Conservation (phyloP, 331 rosid species). For the Pyracantha coccinea region DNA sequence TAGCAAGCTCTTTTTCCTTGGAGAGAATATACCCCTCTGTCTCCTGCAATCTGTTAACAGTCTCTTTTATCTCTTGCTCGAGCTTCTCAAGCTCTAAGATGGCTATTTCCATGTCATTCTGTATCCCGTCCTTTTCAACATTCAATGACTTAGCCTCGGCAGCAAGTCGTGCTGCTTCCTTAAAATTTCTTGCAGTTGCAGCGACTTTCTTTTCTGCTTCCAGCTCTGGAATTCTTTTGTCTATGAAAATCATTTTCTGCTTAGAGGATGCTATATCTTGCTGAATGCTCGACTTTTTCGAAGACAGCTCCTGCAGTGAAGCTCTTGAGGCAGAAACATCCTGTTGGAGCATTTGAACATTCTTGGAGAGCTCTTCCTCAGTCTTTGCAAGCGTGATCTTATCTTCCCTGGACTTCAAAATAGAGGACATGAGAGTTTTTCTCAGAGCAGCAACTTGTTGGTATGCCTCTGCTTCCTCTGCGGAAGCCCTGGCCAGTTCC, state of each 20-base stretch:
- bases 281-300: slow-evolving; percentile 68
- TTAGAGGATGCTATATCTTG: slow-evolving; percentile 60
- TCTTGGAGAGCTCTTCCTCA: slow-evolving; percentile 61
- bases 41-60: slow-evolving; percentile 48
- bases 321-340: slow-evolving; percentile 60
- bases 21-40: slow-evolving; percentile 47
- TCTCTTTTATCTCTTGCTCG: slow-evolving; percentile 52
- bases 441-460: slow-evolving; percentile 43
- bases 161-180: slow-evolving; percentile 82
- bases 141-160: slow-evolving; percentile 58
- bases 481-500: slow-evolving; percentile 45
- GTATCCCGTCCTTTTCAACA: slow-evolving; percentile 52
- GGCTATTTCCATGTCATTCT: slow-evolving; percentile 38
- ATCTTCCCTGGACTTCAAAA: slow-evolving; percentile 59
- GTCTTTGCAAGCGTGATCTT: slow-evolving; percentile 47
- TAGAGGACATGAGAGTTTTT: slow-evolving; percentile 49
- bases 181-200: slow-evolving; percentile 71
- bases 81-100: slow-evolving; percentile 50
- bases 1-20: slow-evolving; percentile 68
- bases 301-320: slow-evolving; percentile 72
- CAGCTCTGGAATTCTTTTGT: slow-evolving; percentile 78
- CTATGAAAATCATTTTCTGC: slow-evolving; percentile 60
- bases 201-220: slow-evolving; percentile 85
- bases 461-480: slow-evolving; percentile 56
- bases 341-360: slow-evolving; percentile 51